Percentiles rank a stretch among this genome's conserved stretches.
These are phyloP conservation scores for Colletotrichum sp. DNA, from an alignment of 2,329 filamentous ascomycete genomes.

Conservation along the genomic window DNA sequence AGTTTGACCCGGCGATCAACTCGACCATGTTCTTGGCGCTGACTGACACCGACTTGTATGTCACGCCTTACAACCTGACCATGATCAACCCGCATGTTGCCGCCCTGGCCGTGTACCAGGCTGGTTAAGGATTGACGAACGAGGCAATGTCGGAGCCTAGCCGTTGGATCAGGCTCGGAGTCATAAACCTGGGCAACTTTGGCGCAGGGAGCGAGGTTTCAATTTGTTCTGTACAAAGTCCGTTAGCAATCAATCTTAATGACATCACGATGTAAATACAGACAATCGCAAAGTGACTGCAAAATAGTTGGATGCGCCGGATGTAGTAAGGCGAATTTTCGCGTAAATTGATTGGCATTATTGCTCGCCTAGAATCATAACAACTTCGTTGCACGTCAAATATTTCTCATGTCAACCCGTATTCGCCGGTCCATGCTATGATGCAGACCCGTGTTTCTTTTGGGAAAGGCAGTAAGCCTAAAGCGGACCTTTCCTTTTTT, in stretches of 20 bases:
- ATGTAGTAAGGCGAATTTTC: fast-evolving
- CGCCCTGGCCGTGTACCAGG: slow-evolving; percentile 78
- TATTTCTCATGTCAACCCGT: background rate
- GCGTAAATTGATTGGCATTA: background rate
- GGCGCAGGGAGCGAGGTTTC: background rate
- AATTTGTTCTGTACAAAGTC: background rate
- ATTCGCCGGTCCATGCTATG: background rate
- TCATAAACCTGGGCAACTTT: fast-evolving
- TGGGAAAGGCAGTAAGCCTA: background rate
- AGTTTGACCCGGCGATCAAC: slow-evolving; percentile 73
- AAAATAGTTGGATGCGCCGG: fast-evolving
- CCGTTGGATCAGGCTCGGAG: fast-evolving
- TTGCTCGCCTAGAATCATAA: slow-evolving; percentile 9
- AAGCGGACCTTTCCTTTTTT: background rate
- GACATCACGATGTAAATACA: background rate
- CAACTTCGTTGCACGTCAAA: background rate
- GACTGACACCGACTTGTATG: slow-evolving; percentile 69
- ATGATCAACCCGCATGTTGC: slow-evolving; percentile 79
- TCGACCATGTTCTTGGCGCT: slow-evolving; percentile 81
- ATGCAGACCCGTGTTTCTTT: background rate
- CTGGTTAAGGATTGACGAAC: slow-evolving; percentile 59
- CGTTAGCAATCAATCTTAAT: background rate
- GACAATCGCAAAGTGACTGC: background rate
- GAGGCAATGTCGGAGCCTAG: fast-evolving
- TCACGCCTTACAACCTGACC: slow-evolving; percentile 79